Base-by-base conservation (phyloP, 768 basidiomycete genomes). In the Boletus rufocinnamomeus region DNA sequence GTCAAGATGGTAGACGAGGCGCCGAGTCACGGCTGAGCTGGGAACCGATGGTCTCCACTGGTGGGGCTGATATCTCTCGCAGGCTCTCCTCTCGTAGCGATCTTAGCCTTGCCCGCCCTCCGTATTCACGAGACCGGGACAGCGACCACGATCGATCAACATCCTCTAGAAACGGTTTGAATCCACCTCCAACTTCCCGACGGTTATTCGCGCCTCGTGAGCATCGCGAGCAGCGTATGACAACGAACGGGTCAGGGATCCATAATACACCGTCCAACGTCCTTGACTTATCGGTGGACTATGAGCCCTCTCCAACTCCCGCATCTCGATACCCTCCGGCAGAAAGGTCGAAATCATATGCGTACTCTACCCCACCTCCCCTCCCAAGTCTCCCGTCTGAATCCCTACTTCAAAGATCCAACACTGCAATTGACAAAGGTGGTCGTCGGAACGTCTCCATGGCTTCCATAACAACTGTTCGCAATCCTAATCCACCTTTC, bases 381-480 rank as follows among this genome's bases (percentile, higher is more conserved):
- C 75, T 87, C 2, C 80, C 85, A 1, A 75, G 77, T 25, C 77
- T 86, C 11, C 85, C 85, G 0, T 86, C 86, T 2, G 87, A 89
- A 67, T 77, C 80, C 1, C 62, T 74, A 14, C 63, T 75, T 21
- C 63, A 57, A 58, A 69, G 65, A 52, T 62, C 73, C 17, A 68
- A 50, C 30, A 56, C 52, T 6, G 38, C 59, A 2, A 47, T 57
- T 6, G 76, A 75, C 34, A 73, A 66, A 54, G 58, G 61, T n/a
- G 57, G 62, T 37, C 74, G 77, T 38, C 74, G 77, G 30, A 82
- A 79, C 60, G 63, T 73, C 23, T 85, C 84, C 4, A 71, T 77
- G 47, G 69, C 72, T 41, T 81, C 80, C 7, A 74, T 68, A 23
- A 56, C 66, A n/a, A 85, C 84, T 5, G 67, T 83, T 35, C 80